Conservation (phyloP, 2,329 filamentous ascomycete genomes). For the Diplocarpon rosae region DNA sequence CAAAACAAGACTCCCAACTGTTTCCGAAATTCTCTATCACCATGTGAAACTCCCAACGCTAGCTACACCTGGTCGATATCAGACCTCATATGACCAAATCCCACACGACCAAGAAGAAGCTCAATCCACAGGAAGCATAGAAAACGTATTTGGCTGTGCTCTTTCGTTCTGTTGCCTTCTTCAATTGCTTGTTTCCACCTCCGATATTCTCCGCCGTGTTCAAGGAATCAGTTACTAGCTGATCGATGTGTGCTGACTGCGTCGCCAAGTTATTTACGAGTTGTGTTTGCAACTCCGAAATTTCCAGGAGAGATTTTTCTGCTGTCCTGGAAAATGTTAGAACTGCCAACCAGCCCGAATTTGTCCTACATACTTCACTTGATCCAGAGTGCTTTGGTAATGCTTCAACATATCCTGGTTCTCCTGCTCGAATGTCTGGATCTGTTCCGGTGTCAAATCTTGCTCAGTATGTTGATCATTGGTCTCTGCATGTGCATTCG, state of each 20-base stretch:
- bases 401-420: constrained; percentile 89
- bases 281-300: constrained; percentile 81
- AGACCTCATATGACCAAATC: constrained; percentile 48
- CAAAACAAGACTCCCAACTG: not conserved
- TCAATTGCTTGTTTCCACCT: constrained; percentile 82
- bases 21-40: too few relatives aligned
- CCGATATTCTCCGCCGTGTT: constrained; percentile 78
- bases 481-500: constrained; percentile 15
- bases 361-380: constrained; percentile 66
- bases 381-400: constrained; percentile 86
- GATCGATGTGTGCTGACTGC: constrained; percentile 81
- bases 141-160: constrained; percentile 71
- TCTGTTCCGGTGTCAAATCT: constrained; percentile 67
- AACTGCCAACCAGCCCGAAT: not conserved
- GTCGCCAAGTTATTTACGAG: constrained; percentile 76
- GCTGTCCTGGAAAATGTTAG: constrained; percentile 49
- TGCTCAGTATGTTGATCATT: constrained; percentile 22
- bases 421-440: constrained; percentile 87
- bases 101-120: constrained; percentile 65
- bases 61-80: constrained; percentile 20
- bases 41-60: not conserved
- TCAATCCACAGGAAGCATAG: constrained; percentile 66
- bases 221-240: constrained; percentile 74
- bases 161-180: constrained; percentile 62
- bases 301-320: constrained; percentile 84